Evolutionary conservation across 768 basidiomycete species (phyloP), one percentile per base, ranked within the genome.

Genomic region (Pleurotus djamor): DNA sequence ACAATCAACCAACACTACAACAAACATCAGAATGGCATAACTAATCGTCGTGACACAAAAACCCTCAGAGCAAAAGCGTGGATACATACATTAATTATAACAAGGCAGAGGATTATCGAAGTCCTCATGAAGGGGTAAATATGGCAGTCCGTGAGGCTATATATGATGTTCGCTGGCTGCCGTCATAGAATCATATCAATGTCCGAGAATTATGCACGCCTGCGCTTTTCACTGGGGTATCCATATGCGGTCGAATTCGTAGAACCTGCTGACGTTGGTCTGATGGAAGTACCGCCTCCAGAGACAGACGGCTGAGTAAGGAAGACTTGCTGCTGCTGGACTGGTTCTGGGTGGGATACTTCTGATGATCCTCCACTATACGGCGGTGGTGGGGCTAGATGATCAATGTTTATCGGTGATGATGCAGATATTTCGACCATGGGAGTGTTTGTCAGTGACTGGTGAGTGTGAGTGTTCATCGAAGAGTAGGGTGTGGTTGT

Each of bases 361-460:
- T 41, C 13, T 5, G 41, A 56, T 4, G 54, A 41, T 47, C 17
- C 45, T 28, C 41, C 54, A n/a, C 54, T 56, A 56, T 56, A 56
- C 41, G 54, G 54, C 8, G 54, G 54, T 13, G 52, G 52, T 16
- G 52, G 52, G 3, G 52, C 52, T 4, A 54, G 52, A 37, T 36
- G 52, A 37, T 54, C 36, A 21, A 54, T 28, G 13, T n/a, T 36
- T 13, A 36, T 38, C 8, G 34, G 34, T n/a, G 50, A 12, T 4
- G 16, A 9, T 33, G 34, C 38, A n/a, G 38, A 41, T n/a, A 41
- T 34, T n/a, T 8, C 52, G 10, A 37, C 52, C 34, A 21, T 34
- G 12, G 13, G 4, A 16, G 52, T 4, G 28, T n/a, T 37, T 6
- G 38, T 12, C 32, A 35, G 28, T 7, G 49, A 54, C 14, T 12